Base-by-base conservation (phyloP, 2,329 filamentous ascomycete species). In the Gnomoniopsis smithogilvyi region DNA sequence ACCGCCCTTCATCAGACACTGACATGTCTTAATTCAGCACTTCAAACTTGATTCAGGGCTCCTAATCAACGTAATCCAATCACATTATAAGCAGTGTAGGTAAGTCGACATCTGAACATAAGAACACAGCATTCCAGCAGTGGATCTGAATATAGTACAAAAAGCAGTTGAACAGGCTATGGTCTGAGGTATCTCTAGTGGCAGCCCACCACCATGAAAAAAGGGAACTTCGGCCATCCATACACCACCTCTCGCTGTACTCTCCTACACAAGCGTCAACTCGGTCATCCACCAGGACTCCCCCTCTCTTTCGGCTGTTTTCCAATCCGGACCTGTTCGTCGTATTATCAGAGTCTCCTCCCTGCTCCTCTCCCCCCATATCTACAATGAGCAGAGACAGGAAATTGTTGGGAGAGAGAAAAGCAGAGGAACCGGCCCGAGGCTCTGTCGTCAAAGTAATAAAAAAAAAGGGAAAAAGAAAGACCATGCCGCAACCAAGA, bases 401-500 rank as follows among this genome's bases (percentile, higher is more conserved):
- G 45, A 50, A 65, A 62, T 53, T 61, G 63, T 61, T 56, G 61
- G 56, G 58, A 63, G 53, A 64, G 51, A 61, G 54, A 53, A 62
- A 63, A 63, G 55, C 53, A 63, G 54, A 59, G 60, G 51, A 48
- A 60, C 60, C 54, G 56, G 53, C 54, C 57, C 50, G 48, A 60
- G 57, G 58, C 60, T 56, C 54, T 47, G 47, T 56, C 55, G 51
- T 57, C 50, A 54, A 30, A 52, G 41, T 11, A 65, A 58, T 64
- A 66, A 67, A 67, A 56, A 64, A 63, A 63, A 62, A 64, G 70
- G 69, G 64, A 62, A 60, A 63, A 61, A 56, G 65, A 58, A 64
- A 67, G 69, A 66, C 68, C 70, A 72, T 69, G 68, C 63, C 60
- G 54, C 62, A 63, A 64, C 64, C 64, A 61, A 56, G 60, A 62